Percentiles rank a stretch among this genome's conserved stretches.
Conservation (phyloP, 805 yeast genomes). For the Saccharomycopsis schoenii region DNA sequence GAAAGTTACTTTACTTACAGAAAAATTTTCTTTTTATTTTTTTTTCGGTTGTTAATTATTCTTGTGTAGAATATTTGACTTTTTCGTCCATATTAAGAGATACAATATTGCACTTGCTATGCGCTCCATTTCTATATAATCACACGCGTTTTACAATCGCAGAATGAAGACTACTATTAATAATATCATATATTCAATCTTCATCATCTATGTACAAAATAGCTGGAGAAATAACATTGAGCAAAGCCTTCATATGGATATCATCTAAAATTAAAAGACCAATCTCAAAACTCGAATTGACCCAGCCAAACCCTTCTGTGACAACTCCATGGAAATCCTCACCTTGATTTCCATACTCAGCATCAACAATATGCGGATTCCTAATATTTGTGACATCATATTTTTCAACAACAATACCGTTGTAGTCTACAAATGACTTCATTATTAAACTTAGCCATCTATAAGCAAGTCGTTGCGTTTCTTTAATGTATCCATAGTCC, state of each 20-base stretch:
- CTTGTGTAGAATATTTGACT: neutral
- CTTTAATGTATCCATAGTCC: constrained; percentile 57
- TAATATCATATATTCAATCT: neutral
- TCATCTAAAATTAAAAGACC: constrained; percentile 36
- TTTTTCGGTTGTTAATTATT: neutral
- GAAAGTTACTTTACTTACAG: neutral
- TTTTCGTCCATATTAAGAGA: neutral
- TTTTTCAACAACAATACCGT: constrained; percentile 92
- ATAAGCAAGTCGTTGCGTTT: constrained; percentile 62
- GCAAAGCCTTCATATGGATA: neutral
- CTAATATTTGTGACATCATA: constrained; percentile 77
- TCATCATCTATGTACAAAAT: neutral
- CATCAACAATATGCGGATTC: constrained; percentile 44
- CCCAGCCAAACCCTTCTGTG: constrained; percentile 98
- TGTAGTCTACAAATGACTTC: constrained; percentile 80
- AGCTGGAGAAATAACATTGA: neutral
- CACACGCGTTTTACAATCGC: too few relatives aligned
- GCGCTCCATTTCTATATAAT: neutral
- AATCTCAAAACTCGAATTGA: constrained; percentile 71
- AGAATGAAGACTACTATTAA: neutral
- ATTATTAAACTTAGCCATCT: constrained; percentile 83
- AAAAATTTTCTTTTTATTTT: too few relatives aligned
- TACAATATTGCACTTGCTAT: neutral
- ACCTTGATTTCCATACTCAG: constrained; percentile 89
- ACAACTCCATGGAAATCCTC: constrained; percentile 86